Base-by-base conservation (phyloP, 768 basidiomycete genomes). In the Boletus reticulatus region DNA sequence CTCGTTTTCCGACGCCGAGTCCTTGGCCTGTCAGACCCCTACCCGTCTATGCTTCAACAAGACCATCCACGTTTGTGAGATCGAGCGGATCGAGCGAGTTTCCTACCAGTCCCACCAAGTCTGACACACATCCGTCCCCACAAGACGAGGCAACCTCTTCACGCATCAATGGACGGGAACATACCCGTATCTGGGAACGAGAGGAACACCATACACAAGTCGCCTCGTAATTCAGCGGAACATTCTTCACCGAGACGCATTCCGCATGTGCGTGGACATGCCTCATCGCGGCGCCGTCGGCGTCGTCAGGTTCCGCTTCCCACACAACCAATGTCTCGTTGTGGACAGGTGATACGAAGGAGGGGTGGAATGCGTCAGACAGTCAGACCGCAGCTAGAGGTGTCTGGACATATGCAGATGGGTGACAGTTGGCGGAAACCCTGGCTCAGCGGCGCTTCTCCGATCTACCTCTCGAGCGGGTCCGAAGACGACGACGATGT, bases 391-490 rank as follows among this genome's bases (percentile, higher is more conserved):
- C 22, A 22, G 22, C 22, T 22, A 22, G 22, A 22, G 22, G 22
- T 22, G 22, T 22, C 22, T 22, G 22, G 22, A 22, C 22, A 22
- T 22, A 22, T 22, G 22, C 22, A 22, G 22, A 22, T 22, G 22
- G 22, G 34, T 34, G 32, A 11, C 14, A n/a, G 5, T 1, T 36
- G 32, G 16, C 43, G 53, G 36, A 55, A 57, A 29, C 49, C 54
- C 1, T 44, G 60, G 11, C 19, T 11, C 19, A 62, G 61, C 47
- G 56, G 63, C 42, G 8, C 50, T 11, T 58, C 53, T 48, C 58
- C 55, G 17, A 68, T 68, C 27, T 67, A 48, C 46, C 69, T 68
- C 20, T 69, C 67, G 9, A 68, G 67, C 9, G 67, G 56, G 22
- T 69, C 67, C 29, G 68, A 69, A 43, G 63, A 60, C 19, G 65